These are phyloP conservation scores for Amanita exitialis DNA, from an alignment of 768 basidiomycete genomes.

Conservation along the genomic window DNA sequence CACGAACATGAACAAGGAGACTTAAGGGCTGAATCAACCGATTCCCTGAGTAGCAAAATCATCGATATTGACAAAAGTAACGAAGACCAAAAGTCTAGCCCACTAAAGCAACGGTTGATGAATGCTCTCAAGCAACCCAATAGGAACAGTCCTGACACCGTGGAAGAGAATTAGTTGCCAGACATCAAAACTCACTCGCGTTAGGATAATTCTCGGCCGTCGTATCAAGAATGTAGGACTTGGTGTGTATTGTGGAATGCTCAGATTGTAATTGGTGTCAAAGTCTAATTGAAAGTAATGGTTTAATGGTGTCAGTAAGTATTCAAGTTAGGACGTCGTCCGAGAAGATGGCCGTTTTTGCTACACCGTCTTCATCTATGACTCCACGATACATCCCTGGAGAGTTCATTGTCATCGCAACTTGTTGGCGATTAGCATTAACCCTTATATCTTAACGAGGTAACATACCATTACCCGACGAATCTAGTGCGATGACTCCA, in stretches of 20 bases:
- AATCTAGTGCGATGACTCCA: slow-evolving; percentile 68
- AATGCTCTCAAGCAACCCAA: slow-evolving; percentile 14
- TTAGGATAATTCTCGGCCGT: neutral
- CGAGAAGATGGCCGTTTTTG: slow-evolving; percentile 68
- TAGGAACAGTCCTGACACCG: neutral
- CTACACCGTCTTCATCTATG: slow-evolving; percentile 55
- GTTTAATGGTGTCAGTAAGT: neutral
- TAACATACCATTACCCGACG: slow-evolving; percentile 51
- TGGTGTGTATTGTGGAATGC: neutral
- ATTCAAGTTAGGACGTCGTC: slow-evolving; percentile 41
- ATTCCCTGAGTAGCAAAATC: neutral
- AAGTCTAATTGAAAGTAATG: no score
- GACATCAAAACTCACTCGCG: neutral
- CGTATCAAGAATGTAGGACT: neutral
- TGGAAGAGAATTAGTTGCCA: neutral
- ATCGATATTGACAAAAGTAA: neutral
- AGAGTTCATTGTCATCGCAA: slow-evolving; percentile 67
- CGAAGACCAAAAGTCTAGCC: slow-evolving; percentile 7
- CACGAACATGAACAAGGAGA: slow-evolving; percentile 3
- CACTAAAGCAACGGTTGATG: slow-evolving; percentile 19
- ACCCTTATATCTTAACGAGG: neutral
- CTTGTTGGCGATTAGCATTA: slow-evolving; percentile 21
- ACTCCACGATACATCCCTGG: slow-evolving; percentile 79
- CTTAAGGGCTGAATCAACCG: neutral
- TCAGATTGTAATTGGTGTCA: no score